These are phyloP conservation scores for Saccharomycopsis fermentans DNA, from an alignment of 805 yeast genomes.

Conservation along the genomic window DNA sequence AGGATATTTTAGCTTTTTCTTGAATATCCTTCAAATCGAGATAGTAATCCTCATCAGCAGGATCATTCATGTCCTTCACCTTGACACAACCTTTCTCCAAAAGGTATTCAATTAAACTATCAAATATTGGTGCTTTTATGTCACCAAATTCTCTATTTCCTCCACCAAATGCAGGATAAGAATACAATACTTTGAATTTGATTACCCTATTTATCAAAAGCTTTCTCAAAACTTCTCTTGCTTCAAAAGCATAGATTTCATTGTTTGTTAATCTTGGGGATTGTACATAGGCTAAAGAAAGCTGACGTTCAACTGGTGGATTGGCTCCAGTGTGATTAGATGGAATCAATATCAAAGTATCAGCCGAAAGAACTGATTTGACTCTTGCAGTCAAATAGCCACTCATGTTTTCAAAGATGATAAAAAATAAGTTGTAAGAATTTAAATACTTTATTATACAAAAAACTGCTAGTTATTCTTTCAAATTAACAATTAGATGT, in stretches of 20 bases:
- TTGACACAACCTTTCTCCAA: slow-evolving; percentile 52
- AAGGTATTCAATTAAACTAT: slow-evolving; percentile 46
- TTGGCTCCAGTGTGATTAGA: slow-evolving; percentile 26
- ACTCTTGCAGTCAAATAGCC: slow-evolving; percentile 44
- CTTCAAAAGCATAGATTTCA: slow-evolving; percentile 42
- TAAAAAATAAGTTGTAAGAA: background rate
- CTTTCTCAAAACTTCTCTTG: slow-evolving; percentile 52
- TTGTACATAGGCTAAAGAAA: slow-evolving; percentile 56
- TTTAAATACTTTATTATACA: background rate
- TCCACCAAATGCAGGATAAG: slow-evolving; percentile 29
- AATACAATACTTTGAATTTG: slow-evolving; percentile 47
- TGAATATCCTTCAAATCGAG: slow-evolving; percentile 33
- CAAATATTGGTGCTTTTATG: slow-evolving; percentile 50
- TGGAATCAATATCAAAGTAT: slow-evolving; percentile 54
- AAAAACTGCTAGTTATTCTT: background rate
- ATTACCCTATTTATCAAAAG: slow-evolving; percentile 55
- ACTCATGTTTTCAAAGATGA: background rate
- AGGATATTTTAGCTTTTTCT: slow-evolving; percentile 39
- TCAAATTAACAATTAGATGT: background rate
- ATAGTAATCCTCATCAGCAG: slow-evolving; percentile 34
- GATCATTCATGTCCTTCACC: slow-evolving; percentile 43
- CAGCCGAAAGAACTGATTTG: slow-evolving; percentile 61
- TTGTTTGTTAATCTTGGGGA: slow-evolving; percentile 40
- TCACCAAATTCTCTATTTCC: slow-evolving; percentile 65
- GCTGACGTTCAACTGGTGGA: slow-evolving; percentile 45